Conservation (phyloP, 257 asterid species). For the Lycium barbarum region DNA sequence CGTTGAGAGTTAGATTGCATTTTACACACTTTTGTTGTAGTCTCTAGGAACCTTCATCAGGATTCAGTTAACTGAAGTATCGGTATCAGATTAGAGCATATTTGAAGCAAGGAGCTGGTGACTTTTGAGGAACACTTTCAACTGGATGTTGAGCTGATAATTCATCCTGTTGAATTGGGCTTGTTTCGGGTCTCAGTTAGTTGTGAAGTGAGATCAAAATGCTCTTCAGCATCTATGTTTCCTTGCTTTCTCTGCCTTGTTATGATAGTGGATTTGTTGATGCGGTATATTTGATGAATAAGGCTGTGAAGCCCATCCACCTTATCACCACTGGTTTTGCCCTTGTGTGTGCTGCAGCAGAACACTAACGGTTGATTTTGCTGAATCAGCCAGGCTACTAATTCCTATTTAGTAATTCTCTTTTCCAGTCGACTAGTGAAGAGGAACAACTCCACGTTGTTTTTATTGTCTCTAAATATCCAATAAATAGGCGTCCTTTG, state of each 20-base stretch:
- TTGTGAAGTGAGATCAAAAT: slow-evolving; percentile 49
- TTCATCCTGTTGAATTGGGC: slow-evolving; percentile 37
- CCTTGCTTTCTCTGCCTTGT: slow-evolving; percentile 36
- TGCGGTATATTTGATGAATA: slow-evolving; percentile 54
- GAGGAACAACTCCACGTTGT: slow-evolving; percentile 40
- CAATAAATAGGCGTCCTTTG: slow-evolving; percentile 44
- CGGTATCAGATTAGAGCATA: slow-evolving; percentile 36
- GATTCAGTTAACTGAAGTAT: slow-evolving; percentile 49
- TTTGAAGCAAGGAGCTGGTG: slow-evolving; percentile 34
- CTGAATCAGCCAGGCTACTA: slow-evolving; percentile 60
- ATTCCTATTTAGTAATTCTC: slow-evolving; percentile 41
- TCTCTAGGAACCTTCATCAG: slow-evolving; percentile 29
- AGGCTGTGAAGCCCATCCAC: slow-evolving; percentile 64
- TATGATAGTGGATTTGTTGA: slow-evolving; percentile 33
- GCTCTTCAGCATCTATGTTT: slow-evolving; percentile 47
- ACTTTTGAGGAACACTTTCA: slow-evolving; percentile 41
- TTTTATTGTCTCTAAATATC: slow-evolving; percentile 33
- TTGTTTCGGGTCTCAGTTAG: slow-evolving; percentile 29
- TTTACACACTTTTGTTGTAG: slow-evolving; percentile 28
- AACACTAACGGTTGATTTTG: slow-evolving; percentile 56
- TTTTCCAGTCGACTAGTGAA: slow-evolving; percentile 42
- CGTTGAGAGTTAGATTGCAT: slow-evolving; percentile 13
- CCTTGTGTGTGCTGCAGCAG: slow-evolving; percentile 18
- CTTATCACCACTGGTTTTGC: slow-evolving; percentile 44
- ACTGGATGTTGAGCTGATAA: slow-evolving; percentile 42